Conservation (phyloP, 768 basidiomycete genomes). For the Naganishia onofrii region DNA sequence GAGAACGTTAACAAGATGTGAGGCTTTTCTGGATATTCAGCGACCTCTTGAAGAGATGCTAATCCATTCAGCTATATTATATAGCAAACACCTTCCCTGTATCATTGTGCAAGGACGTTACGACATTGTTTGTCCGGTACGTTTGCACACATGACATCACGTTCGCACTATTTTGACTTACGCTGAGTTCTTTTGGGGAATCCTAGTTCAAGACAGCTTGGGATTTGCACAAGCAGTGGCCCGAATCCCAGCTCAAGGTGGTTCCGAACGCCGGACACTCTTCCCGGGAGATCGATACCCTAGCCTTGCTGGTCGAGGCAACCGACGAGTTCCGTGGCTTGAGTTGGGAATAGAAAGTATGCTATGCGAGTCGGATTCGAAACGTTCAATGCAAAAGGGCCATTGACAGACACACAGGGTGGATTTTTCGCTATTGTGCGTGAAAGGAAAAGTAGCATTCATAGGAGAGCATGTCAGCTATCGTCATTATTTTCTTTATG, state of each 20-base stretch:
- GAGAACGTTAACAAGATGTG: constrained; percentile 87
- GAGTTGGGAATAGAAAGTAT: background rate
- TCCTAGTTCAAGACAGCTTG: constrained; percentile 72
- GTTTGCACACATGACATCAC: constrained; percentile 34
- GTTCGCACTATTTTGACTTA: constrained; percentile 10
- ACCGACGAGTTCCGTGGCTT: constrained; percentile 16
- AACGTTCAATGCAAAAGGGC: too few relatives aligned
- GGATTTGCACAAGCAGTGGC: constrained; percentile 76
- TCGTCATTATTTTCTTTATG: too few relatives aligned
- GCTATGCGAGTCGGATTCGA: too few relatives aligned
- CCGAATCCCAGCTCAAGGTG: constrained; percentile 70
- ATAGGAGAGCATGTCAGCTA: too few relatives aligned
- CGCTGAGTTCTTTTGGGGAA: background rate
- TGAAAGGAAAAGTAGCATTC: too few relatives aligned
- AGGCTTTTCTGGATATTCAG: constrained; percentile 33
- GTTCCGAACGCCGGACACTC: constrained; percentile 87
- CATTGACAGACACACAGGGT: too few relatives aligned
- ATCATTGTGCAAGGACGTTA: constrained; percentile 65
- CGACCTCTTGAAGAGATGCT: background rate
- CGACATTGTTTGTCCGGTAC: constrained; percentile 80
- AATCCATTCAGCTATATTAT: constrained; percentile 28
- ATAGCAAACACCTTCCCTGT: constrained; percentile 82
- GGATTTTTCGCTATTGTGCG: too few relatives aligned
- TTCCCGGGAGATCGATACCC: constrained; percentile 68
- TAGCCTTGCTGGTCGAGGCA: constrained; percentile 68